phyloP scores from a whole-genome alignment of 257 asterid genomes.

The Thymus quinquecostatus region DNA sequence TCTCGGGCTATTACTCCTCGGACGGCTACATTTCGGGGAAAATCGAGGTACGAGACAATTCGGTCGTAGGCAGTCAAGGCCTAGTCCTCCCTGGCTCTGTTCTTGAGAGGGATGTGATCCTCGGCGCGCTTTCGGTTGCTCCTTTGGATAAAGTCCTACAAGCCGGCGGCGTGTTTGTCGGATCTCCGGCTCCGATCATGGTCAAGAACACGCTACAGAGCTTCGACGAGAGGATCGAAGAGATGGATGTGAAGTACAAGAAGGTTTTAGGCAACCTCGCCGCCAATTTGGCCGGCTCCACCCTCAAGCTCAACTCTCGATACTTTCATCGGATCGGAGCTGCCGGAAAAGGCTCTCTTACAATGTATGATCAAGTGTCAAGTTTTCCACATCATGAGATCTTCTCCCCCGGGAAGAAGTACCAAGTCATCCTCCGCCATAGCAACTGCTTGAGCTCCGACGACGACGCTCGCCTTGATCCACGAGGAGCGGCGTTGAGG shows the following conservation, averaged over 20 bases:
- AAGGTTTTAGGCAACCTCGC: slow-evolving; percentile 68
- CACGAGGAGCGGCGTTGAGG: slow-evolving; percentile 68
- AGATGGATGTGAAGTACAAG: slow-evolving; percentile 63
- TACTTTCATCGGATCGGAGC: slow-evolving; percentile 69
- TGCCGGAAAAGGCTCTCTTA: slow-evolving; percentile 52
- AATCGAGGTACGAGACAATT: slow-evolving; percentile 50
- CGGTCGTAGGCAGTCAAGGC: slow-evolving; percentile 66
- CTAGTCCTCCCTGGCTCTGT: slow-evolving; percentile 65
- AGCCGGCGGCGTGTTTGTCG: slow-evolving; percentile 59
- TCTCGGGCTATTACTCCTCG: slow-evolving; percentile 47
- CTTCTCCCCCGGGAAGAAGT: slow-evolving; percentile 48
- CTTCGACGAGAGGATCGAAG: slow-evolving; percentile 63
- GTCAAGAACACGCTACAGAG: slow-evolving; percentile 48
- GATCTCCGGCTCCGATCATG: slow-evolving; percentile 62
- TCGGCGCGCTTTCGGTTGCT: slow-evolving; percentile 76
- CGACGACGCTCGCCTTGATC: slow-evolving; percentile 69
- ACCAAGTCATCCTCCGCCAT: slow-evolving; percentile 53
- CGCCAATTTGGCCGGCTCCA: slow-evolving; percentile 58
- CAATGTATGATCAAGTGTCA: slow-evolving; percentile 46
- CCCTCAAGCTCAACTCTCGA: slow-evolving; percentile 54
- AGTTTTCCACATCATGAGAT: slow-evolving; percentile 54
- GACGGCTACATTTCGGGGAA: slow-evolving; percentile 42
- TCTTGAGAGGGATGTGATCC: slow-evolving; percentile 62
- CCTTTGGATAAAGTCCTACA: slow-evolving; percentile 45
- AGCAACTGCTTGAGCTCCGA: slow-evolving; percentile 74